phyloP scores from a whole-genome alignment of 257 asterid genomes.

The Phtheirospermum japonicum region DNA sequence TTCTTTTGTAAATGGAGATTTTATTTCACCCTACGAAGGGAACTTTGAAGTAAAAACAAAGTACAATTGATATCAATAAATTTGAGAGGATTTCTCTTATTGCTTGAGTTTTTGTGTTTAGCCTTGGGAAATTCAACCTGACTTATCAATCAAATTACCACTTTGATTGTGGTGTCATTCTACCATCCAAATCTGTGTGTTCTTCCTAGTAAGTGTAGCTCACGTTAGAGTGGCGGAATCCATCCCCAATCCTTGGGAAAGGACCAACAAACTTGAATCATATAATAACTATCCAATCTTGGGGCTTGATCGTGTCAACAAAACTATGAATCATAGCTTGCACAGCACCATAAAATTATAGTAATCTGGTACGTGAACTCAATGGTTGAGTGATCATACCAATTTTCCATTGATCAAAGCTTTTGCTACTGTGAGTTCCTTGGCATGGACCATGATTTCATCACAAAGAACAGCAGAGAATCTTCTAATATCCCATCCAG shows the following conservation, averaged over 20 bases:
- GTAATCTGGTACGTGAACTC: conserved; percentile 20
- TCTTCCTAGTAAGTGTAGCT: too few relatives aligned
- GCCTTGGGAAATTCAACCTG: neutral
- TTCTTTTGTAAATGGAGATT: neutral
- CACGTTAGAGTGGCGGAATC: too few relatives aligned
- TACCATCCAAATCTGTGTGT: too few relatives aligned
- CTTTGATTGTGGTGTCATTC: neutral
- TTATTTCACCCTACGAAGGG: neutral
- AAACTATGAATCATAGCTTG: neutral
- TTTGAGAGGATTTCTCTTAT: neutral
- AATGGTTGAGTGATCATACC: conserved; percentile 44
- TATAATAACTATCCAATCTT: too few relatives aligned
- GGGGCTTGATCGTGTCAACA: neutral
- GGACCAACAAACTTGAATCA: too few relatives aligned
- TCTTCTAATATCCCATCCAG: conserved; percentile 39
- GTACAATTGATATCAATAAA: neutral
- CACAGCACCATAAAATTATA: conserved; percentile 6
- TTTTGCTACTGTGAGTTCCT: conserved; percentile 68
- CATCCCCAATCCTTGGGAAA: too few relatives aligned
- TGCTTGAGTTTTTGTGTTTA: neutral
- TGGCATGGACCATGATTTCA: conserved; percentile 60
- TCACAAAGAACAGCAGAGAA: conserved; percentile 62
- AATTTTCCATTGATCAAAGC: conserved; percentile 75
- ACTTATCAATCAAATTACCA: too few relatives aligned
- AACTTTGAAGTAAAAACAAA: neutral